Evolutionary conservation across 2,329 filamentous ascomycete genomes (phyloP).

Genomic region (Nothomitra cinnamomea): DNA sequence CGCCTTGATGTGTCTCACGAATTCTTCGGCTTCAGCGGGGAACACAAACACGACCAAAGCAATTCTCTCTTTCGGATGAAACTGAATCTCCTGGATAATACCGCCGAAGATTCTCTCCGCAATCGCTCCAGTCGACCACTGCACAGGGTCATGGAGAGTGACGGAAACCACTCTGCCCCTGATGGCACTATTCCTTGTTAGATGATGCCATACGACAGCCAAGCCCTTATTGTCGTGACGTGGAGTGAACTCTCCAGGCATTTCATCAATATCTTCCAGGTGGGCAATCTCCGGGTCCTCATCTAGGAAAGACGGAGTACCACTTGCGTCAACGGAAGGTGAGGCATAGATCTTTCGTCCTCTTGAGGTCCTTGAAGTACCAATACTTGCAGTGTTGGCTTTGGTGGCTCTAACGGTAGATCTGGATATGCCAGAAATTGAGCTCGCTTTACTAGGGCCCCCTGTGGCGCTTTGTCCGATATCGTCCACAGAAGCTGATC

Average conservation of each 20-base stretch:
- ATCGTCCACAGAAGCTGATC: neutral
- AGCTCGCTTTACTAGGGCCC: neutral
- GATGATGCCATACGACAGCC: neutral
- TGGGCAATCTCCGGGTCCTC: neutral
- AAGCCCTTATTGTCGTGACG: neutral
- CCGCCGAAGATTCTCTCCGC: conserved; percentile 5
- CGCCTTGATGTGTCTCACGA: conserved; percentile 3
- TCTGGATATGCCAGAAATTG: neutral
- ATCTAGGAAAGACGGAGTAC: neutral
- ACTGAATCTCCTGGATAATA: conserved; percentile 6
- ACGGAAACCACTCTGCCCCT: conserved; percentile 4
- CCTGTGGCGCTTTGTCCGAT: neutral
- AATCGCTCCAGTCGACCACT: neutral
- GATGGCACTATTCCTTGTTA: neutral
- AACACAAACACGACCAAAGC: conserved; percentile 5
- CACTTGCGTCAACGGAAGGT: neutral
- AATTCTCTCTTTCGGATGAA: conserved; percentile 3
- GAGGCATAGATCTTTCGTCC: neutral
- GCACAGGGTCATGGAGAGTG: conserved; percentile 2
- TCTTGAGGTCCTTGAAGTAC: neutral
- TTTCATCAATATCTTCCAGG: neutral
- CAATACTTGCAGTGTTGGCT: neutral
- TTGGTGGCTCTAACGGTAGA: neutral
- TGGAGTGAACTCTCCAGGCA: neutral
- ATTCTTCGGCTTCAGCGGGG: conserved; percentile 2